Evolutionary conservation across 2,329 filamentous ascomycete species (phyloP), one percentile per base, ranked within the genome.

Genomic region (Paecilomyces niveus): DNA sequence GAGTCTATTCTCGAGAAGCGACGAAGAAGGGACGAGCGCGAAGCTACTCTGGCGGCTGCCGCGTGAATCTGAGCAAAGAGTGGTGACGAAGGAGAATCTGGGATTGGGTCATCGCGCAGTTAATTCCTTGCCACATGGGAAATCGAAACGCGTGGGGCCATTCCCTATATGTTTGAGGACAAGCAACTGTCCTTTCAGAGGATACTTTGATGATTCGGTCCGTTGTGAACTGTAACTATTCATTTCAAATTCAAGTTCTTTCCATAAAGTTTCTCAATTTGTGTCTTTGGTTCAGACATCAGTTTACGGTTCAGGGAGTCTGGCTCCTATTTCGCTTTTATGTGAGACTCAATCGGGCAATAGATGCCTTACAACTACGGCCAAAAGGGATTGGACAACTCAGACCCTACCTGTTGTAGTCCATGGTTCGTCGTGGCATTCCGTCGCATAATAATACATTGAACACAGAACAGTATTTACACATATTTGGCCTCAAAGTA

Each of bases 1-100:
- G 83, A 89, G 66, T 76, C 82, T 58, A 82, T 99, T 65, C 80
- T 97, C 59, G 92, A 96, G 80, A 97, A 97, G 87, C 83, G 94
- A 73, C 87, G 87, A 74, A 83, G 91, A 76, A 87, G 88, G 73
- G 87, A 87, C 60, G 83, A 86, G 73, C 79, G 85, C 59, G 85
- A 89, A 73, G 9, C 69, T 58, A 58, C 70, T 60, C 58, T 76
- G 65, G 72, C 73, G 59, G 68, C 71, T 58, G 65, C 71, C 54
- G 70, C 70, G 64, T 77, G 68, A 75, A 62, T 56, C 22, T 10
- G 21, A 18, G 15, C 32, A 8, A n/a, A 45, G 39, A 18, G 5
- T 7, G 39, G n/a, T n/a, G 39, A n/a, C 21, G 39, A 45, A 45
- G 39, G 39, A 18, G 15, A 45, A 45, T 21, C n/a, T 18, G 39